Evolutionary conservation across 2,329 filamentous ascomycete species (phyloP), one percentile per base, ranked within the genome.

Genomic region (Trichoderma oligosporum): DNA sequence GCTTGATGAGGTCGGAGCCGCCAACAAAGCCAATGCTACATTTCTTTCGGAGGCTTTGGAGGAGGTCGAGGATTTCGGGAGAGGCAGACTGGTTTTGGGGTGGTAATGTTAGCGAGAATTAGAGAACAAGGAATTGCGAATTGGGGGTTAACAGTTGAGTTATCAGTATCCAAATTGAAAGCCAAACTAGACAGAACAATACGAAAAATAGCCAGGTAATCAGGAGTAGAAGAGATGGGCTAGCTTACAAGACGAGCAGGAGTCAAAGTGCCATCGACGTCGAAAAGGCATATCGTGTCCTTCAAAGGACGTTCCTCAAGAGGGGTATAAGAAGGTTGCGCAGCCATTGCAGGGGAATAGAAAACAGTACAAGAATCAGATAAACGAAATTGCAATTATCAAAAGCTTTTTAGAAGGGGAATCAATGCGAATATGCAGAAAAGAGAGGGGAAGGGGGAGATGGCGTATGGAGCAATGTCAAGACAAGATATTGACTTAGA

Each of bases 211-310:
- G 25, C 48, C 25, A 29, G 27, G 8, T 16, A 18, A 9, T 12
- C 27, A 25, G 16, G 7, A 9, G 2, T 7, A 6, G 29, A 11
- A 38, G 3, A 16, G n/a, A 5, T 31, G 16, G 22, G 12, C 5
- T 11, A 47, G 73, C 80, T 61, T 79, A 95, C 89, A 66, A 82
- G 80, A 64, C 94, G 85, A 44, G 94, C 86, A 39, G 85, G 88
- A 14, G 91, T 94, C 65, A 99, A 83, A 27, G 94, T 97, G 69
- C 84, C 89, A 72, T 99, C 94, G 60, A 99, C 94, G 75, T 99
- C 94, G 75, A 99, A 99, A 62, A 99, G 87, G 69, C 85, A 86
- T 74, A 99, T 89, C 63, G 93, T 97, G 81, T 94, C 91, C 78
- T 92, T 90, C 74, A 97, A 77, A 41, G 90, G 89, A 65, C 94